Evolutionary conservation across 306 rosid genomes (phyloP), one percentile per base, ranked within the genome.

Genomic region (Rosa multiflora): DNA sequence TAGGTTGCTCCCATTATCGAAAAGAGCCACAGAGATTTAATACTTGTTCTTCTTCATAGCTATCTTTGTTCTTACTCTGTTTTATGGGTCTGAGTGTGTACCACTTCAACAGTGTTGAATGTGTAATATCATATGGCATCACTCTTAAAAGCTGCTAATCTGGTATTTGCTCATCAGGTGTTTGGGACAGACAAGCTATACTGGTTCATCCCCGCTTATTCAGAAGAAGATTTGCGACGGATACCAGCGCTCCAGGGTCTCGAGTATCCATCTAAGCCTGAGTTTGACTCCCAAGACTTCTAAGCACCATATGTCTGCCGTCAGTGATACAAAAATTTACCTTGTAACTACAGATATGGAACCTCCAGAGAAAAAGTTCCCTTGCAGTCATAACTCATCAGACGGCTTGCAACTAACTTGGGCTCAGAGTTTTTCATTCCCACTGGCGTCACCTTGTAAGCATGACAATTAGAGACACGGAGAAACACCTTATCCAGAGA

Each of bases 171-270:
- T n/a, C 43, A 47, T 73, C 86, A 96, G 99, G 99, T 96, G 18
- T 96, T 96, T 77, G 99, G 99, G 47, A 80, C 85, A 76, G 96
- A 93, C 86, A 91, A 88, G 87, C 85, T 78, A 56, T 96, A 91
- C 90, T 96, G 99, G 99, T 84, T 91, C 78, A 83, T 96, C 83
- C 99, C 99, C 15, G 90, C 93, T 44, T 96, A 96, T 83, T 91
- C 97, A 4, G 99, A 93, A 52, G 99, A 96, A 85, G 99, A 96
- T 83, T 55, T 89, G 18, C 88, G 98, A 78, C 87, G 88, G 79
- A 90, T 91, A 87, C 98, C 99, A 4, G 99, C 89, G 4, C 96
- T 96, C 47, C 98, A 96, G 82, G 99, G 99, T 64, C 93, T 96
- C 0, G 98, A 96, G 21, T 96, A 93, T 80, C 99, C 99, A 32